These are phyloP conservation scores for Eimeria zaria DNA, from an alignment of 169 alveolate genomes.

Conservation along the genomic window DNA sequence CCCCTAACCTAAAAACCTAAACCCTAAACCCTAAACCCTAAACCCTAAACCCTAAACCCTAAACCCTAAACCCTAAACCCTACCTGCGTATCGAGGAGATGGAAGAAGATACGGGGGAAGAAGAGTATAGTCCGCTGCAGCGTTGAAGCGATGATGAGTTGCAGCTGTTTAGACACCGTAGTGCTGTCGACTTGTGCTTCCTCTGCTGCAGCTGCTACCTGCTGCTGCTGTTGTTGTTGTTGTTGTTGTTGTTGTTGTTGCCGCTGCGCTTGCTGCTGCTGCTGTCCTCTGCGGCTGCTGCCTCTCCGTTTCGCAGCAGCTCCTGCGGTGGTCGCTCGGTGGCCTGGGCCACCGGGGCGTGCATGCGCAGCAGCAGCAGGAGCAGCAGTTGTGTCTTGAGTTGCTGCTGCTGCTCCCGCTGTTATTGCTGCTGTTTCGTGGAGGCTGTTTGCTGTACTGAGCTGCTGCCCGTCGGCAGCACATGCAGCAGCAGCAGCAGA, in stretches of 20 bases:
- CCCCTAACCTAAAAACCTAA: background rate
- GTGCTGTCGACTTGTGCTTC: background rate
- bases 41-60: background rate
- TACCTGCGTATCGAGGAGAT: constrained; percentile 77
- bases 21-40: background rate
- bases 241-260: too few species aligned
- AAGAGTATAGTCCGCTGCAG: constrained; percentile 57
- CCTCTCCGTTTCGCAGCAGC: constrained; percentile 32
- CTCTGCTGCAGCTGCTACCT: background rate
- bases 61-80: background rate
- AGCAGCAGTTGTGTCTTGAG: background rate
- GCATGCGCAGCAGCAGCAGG: constrained; percentile 6
- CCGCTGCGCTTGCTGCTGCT: constrained; percentile 53
- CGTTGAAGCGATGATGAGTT: constrained; percentile 50
- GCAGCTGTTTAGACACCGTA: constrained; percentile 19
- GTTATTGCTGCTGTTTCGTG: constrained; percentile 1
- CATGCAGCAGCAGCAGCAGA: constrained; percentile 22
- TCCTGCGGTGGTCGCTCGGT: constrained; percentile 36
- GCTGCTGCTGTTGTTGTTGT: background rate
- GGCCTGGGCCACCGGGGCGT: constrained; percentile 14
- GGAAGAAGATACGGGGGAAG: constrained; percentile 71
- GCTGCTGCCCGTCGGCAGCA: background rate
- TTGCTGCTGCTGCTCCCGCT: constrained; percentile 35
- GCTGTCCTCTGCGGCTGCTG: constrained; percentile 69
- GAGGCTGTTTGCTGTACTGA: background rate